A percentile compares a stretch with the other conserved stretches of the same genome.
Evolutionary conservation across 768 basidiomycete genomes (phyloP).

Genomic region (Suillus paluster): DNA sequence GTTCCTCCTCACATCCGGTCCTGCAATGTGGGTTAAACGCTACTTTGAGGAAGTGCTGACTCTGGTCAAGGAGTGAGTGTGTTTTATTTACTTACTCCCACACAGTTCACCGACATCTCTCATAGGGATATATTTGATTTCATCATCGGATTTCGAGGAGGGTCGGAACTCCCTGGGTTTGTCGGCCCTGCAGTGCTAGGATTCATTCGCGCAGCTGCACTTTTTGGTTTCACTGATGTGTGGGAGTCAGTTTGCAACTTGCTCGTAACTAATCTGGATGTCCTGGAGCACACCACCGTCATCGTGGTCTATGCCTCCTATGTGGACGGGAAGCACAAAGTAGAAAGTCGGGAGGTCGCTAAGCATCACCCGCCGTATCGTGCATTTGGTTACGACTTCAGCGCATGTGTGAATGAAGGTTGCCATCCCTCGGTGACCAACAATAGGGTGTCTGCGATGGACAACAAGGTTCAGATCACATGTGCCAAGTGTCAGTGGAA

Average conservation of each 20-base stretch:
- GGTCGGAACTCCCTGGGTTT: background rate
- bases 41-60: background rate
- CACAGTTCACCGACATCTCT: background rate
- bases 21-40: background rate
- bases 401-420: background rate
- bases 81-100: background rate
- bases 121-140: conserved; percentile 3
- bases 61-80: background rate
- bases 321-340: background rate
- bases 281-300: background rate
- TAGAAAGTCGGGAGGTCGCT: background rate
- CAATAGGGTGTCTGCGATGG: background rate
- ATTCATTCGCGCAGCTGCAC: background rate
- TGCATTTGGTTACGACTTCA: background rate
- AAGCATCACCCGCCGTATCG: background rate
- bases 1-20: background rate
- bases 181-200: background rate
- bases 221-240: background rate
- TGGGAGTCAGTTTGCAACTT: background rate
- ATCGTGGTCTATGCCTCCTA: background rate
- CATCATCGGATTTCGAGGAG: conserved; percentile 5
- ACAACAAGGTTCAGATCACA: background rate
- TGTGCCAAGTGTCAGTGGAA: conserved; percentile 2
- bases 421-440: background rate
- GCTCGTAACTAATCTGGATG: background rate